Evolutionary conservation across 2,329 filamentous ascomycete species (phyloP).

Genomic region (Corniculantispora saksenae): DNA sequence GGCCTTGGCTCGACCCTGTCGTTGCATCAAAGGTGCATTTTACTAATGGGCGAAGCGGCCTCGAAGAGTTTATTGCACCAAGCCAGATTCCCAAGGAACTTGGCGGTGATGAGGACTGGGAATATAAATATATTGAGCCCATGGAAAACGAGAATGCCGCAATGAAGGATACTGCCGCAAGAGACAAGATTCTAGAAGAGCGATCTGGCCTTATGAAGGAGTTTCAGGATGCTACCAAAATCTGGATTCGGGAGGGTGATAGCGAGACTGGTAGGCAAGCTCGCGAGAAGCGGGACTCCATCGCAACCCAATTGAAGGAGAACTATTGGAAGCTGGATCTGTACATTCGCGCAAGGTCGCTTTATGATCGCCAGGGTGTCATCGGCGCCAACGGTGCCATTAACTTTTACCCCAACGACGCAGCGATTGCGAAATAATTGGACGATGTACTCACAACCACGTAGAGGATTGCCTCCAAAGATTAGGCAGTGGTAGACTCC

Average conservation of each 20-base stretch:
- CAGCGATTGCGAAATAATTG: slow-evolving; percentile 21
- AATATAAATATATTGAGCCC: slow-evolving; percentile 81
- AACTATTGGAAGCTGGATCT: slow-evolving; percentile 92
- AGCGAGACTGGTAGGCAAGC: slow-evolving; percentile 47
- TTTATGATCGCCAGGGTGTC: slow-evolving; percentile 81
- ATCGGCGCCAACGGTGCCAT: slow-evolving; percentile 67
- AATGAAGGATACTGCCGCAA: slow-evolving; percentile 66
- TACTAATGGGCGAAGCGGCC: slow-evolving; percentile 76
- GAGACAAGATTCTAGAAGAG: slow-evolving; percentile 63
- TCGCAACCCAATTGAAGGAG: slow-evolving; percentile 64
- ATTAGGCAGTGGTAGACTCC: not conserved
- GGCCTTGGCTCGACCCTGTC: slow-evolving; percentile 94
- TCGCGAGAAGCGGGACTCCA: slow-evolving; percentile 57
- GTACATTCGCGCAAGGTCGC: slow-evolving; percentile 77
- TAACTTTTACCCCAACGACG: slow-evolving; percentile 61
- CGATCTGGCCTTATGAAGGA: slow-evolving; percentile 67
- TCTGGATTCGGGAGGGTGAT: slow-evolving; percentile 64
- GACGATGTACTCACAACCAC: no score
- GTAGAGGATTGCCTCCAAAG: not conserved
- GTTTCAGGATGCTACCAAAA: slow-evolving; percentile 72
- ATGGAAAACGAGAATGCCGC: slow-evolving; percentile 70
- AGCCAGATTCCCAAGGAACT: slow-evolving; percentile 77
- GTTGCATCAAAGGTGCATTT: slow-evolving; percentile 94
- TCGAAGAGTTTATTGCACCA: slow-evolving; percentile 73
- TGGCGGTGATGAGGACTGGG: slow-evolving; percentile 82